Conservation (phyloP, 2,329 filamentous ascomycete species). For the Sporothrix pallida region DNA sequence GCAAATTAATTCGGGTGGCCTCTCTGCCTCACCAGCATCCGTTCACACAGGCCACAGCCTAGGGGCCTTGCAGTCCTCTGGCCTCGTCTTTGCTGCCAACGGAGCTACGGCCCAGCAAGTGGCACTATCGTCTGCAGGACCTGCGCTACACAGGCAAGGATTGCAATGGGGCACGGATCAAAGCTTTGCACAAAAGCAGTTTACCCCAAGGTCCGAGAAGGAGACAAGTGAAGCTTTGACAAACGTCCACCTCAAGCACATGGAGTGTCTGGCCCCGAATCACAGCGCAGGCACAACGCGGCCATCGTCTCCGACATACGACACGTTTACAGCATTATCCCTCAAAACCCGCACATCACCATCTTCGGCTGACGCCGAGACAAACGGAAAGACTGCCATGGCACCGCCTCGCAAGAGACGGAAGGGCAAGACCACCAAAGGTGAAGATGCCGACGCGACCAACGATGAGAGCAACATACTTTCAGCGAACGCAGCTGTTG, state of each 20-base stretch:
- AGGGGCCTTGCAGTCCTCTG: background rate
- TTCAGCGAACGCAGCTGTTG: background rate
- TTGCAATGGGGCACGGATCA: conserved; percentile 65
- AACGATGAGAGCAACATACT: conserved; percentile 8
- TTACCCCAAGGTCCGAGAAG: conserved; percentile 60
- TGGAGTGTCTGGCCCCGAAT: conserved; percentile 63
- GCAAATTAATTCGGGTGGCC: background rate
- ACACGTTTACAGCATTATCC: conserved; percentile 38
- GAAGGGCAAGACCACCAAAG: conserved; percentile 55
- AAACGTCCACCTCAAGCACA: conserved; percentile 59
- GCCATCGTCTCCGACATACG: conserved; percentile 58
- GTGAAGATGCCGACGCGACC: conserved; percentile 2
- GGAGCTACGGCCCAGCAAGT: background rate
- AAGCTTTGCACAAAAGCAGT: conserved; percentile 62
- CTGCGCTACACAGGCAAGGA: conserved; percentile 33
- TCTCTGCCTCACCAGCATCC: background rate
- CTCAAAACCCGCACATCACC: conserved; percentile 41
- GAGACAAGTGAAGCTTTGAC: conserved; percentile 65
- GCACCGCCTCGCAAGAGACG: conserved; percentile 58
- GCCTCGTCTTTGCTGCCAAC: background rate
- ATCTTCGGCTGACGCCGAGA: conserved; percentile 44
- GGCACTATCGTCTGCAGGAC: background rate
- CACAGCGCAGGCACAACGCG: conserved; percentile 65
- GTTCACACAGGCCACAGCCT: background rate
- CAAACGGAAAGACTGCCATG: conserved; percentile 45